Conservation (phyloP, 176 grass and related monocot genomes). For the Chrysopogon serrulatus region DNA sequence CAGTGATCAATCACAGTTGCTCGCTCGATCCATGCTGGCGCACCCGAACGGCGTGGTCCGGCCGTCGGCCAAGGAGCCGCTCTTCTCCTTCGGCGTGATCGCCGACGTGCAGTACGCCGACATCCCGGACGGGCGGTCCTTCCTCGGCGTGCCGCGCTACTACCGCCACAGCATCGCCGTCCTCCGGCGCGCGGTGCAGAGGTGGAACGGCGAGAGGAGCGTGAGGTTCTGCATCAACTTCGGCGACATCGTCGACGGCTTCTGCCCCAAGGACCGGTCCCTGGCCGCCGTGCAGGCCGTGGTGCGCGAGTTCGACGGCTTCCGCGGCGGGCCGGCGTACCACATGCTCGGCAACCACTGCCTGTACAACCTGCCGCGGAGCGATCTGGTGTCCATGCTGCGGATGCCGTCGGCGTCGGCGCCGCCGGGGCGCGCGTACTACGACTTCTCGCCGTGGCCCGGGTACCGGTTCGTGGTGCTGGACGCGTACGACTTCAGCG, state of each 20-base stretch:
- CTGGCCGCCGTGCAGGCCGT: slow-evolving; percentile 40
- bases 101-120: slow-evolving; percentile 81
- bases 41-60: neutral
- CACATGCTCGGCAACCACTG: slow-evolving; percentile 98
- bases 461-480: slow-evolving; percentile 60
- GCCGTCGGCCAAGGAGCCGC: slow-evolving; percentile 5
- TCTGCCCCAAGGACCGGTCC: slow-evolving; percentile 57
- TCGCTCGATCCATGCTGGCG: slow-evolving; percentile 12
- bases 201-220: slow-evolving; percentile 53
- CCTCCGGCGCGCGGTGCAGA: slow-evolving; percentile 56
- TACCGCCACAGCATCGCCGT: slow-evolving; percentile 80
- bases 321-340: slow-evolving; percentile 60
- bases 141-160: slow-evolving; percentile 62
- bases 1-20: neutral
- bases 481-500: slow-evolving; percentile 84
- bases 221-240: slow-evolving; percentile 71
- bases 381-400: slow-evolving; percentile 47
- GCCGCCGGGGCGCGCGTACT: slow-evolving; percentile 37
- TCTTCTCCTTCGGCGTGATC: slow-evolving; percentile 85
- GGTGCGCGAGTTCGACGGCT: slow-evolving; percentile 56
- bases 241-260: slow-evolving; percentile 81
- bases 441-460: slow-evolving; percentile 67
- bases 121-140: slow-evolving; percentile 78
- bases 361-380: slow-evolving; percentile 73
- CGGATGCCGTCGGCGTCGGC: slow-evolving; percentile 37